Conservation (phyloP, 2,329 filamentous ascomycete species). For the Paecilomyces fulvus region DNA sequence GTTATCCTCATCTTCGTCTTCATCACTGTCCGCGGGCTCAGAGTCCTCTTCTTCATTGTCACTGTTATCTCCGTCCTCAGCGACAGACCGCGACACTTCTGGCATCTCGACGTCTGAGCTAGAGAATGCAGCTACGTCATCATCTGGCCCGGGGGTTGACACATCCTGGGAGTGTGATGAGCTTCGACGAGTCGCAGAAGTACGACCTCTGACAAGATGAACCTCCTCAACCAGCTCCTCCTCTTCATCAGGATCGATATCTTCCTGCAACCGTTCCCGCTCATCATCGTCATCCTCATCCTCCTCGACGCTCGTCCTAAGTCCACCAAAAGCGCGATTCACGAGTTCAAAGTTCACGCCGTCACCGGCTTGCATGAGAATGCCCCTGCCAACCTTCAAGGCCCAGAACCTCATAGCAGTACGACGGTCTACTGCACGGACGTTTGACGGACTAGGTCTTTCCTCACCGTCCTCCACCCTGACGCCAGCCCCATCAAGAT, state of each 20-base stretch:
- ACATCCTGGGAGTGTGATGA: neutral
- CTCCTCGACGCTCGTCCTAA: conserved; percentile 38
- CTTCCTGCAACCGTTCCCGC: conserved; percentile 40
- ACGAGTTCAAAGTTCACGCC: conserved; percentile 50
- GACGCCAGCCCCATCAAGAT: conserved; percentile 36
- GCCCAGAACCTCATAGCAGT: conserved; percentile 47
- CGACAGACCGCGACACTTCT: conserved; percentile 1
- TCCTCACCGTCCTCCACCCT: conserved; percentile 12
- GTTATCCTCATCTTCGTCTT: conserved; percentile 23
- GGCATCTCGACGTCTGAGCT: conserved; percentile 1
- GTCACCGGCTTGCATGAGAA: conserved; percentile 50
- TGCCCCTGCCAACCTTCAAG: conserved; percentile 49
- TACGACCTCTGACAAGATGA: conserved; percentile 15
- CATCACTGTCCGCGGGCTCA: conserved; percentile 19
- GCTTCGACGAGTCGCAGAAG: conserved; percentile 1
- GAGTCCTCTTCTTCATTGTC: conserved; percentile 11
- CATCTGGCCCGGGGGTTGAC: neutral
- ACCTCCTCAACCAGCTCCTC: conserved; percentile 34
- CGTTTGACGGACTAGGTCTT: conserved; percentile 12
- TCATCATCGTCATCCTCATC: conserved; percentile 27
- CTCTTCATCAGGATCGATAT: conserved; percentile 40
- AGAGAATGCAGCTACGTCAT: neutral
- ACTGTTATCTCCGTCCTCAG: conserved; percentile 10
- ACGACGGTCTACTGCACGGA: conserved; percentile 25
- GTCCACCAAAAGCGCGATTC: conserved; percentile 54